These are phyloP conservation scores for Leptographium wingfieldii DNA, from an alignment of 2,329 filamentous ascomycete species.

Conservation along the genomic window DNA sequence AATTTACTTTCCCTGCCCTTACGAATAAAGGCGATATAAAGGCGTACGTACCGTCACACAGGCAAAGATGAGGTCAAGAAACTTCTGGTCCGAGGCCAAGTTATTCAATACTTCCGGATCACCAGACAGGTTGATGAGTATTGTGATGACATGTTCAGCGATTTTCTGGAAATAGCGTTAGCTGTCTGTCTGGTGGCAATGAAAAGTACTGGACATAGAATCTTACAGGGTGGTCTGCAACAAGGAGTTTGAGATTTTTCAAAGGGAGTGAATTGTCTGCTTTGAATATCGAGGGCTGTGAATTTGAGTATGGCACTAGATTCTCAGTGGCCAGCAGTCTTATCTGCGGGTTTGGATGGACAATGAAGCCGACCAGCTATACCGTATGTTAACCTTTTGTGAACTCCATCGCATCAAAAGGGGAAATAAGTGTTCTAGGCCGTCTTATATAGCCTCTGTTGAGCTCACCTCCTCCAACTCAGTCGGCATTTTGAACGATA, in stretches of 20 bases:
- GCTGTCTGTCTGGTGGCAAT: not conserved
- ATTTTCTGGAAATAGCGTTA: conserved; percentile 47
- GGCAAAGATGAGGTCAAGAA: conserved; percentile 60
- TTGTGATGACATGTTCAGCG: conserved; percentile 82
- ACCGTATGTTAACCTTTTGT: not conserved
- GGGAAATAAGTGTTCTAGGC: too few species aligned
- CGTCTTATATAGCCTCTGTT: too few species aligned
- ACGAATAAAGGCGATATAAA: not conserved
- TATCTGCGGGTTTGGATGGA: conserved; percentile 83
- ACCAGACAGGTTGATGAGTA: conserved; percentile 74
- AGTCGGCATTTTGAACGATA: conserved; percentile 46
- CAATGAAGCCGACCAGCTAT: conserved; percentile 85
- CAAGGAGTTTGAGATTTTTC: conserved; percentile 74
- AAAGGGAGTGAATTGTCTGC: conserved; percentile 63
- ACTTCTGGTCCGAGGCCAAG: conserved; percentile 66
- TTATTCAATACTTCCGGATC: conserved; percentile 63
- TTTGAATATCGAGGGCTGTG: conserved; percentile 75
- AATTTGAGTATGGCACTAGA: conserved; percentile 67
- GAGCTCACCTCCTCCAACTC: conserved; percentile 59
- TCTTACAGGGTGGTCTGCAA: conserved; percentile 69
- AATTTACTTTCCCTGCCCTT: not conserved
- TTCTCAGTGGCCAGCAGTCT: conserved; percentile 77
- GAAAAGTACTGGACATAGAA: not conserved
- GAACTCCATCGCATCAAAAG: too few species aligned
- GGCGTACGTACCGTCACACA: conserved; percentile 57